Conservation (phyloP, 768 basidiomycete species). For the Phylloporus rhodoxanthus region DNA sequence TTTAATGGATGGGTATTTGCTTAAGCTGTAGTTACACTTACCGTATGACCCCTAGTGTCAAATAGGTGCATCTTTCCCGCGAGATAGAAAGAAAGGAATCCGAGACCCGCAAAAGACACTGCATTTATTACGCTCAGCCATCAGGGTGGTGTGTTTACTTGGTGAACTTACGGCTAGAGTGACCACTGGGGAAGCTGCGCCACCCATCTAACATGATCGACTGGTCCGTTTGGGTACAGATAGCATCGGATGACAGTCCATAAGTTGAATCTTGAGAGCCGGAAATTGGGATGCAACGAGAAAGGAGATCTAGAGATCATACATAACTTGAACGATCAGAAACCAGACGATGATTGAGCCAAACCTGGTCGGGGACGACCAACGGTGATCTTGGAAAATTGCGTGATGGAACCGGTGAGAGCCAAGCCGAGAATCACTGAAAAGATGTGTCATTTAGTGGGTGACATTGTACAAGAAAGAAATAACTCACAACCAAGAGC, state of each 20-base stretch:
- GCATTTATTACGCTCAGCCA: slow-evolving; percentile 7
- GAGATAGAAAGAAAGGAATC: slow-evolving; percentile 81
- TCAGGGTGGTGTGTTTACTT: background rate
- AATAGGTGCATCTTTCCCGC: slow-evolving; percentile 92
- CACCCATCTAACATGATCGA: slow-evolving; percentile 73
- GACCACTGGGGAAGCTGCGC: slow-evolving; percentile 88
- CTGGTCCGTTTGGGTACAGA: slow-evolving; percentile 71
- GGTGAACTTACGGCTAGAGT: slow-evolving; percentile 66
- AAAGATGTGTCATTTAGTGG: slow-evolving; percentile 1
- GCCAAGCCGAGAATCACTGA: slow-evolving; percentile 68
- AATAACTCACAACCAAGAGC: slow-evolving; percentile 37
- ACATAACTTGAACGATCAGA: background rate
- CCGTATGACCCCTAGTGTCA: slow-evolving; percentile 69
- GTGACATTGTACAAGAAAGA: slow-evolving; percentile 26
- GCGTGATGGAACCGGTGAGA: slow-evolving; percentile 76
- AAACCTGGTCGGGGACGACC: slow-evolving; percentile 85
- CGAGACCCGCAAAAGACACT: slow-evolving; percentile 93
- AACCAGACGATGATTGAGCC: background rate
- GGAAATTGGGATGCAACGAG: slow-evolving; percentile 55
- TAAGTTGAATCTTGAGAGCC: slow-evolving; percentile 65
- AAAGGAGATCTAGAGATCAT: slow-evolving; percentile 23
- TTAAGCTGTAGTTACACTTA: slow-evolving; percentile 27
- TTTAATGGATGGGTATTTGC: background rate
- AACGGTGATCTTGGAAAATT: slow-evolving; percentile 80
- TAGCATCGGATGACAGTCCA: slow-evolving; percentile 64